Conservation (phyloP, 176 grass and related monocot genomes). For the Chrysopogon serrulatus region DNA sequence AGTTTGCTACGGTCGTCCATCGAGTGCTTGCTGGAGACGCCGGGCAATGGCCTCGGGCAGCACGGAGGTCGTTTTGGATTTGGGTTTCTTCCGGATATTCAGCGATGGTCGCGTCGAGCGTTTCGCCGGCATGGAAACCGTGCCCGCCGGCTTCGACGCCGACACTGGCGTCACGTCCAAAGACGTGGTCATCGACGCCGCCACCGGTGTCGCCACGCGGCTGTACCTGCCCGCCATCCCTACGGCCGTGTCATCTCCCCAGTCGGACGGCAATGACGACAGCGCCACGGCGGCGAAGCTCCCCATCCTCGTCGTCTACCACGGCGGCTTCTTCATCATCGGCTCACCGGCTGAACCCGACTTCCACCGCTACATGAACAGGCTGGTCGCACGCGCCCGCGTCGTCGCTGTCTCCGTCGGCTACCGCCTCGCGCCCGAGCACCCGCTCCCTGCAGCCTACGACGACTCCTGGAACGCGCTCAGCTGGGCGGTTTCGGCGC, state of each 20-base stretch:
- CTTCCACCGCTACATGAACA: conserved; percentile 39
- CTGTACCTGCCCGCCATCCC: conserved; percentile 17
- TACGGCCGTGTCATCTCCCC: background rate
- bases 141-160: conserved; percentile 34
- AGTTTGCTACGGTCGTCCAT: background rate
- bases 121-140: background rate
- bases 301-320: conserved; percentile 50
- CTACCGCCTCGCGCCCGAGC: conserved; percentile 67
- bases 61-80: conserved; percentile 5
- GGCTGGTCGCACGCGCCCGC: conserved; percentile 16
- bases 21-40: background rate
- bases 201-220: conserved; percentile 21
- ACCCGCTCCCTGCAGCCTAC: conserved; percentile 55
- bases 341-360: background rate
- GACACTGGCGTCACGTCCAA: conserved; percentile 33
- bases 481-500: conserved; percentile 28
- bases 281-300: background rate
- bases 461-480: conserved; percentile 58
- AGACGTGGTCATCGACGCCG: conserved; percentile 27
- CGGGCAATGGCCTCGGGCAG: conserved; percentile 13
- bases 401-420: conserved; percentile 47
- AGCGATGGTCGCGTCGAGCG: conserved; percentile 22
- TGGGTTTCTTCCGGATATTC: conserved; percentile 10
- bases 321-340: conserved; percentile 60
- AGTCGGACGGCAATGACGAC: background rate